Evolutionary conservation across 129 eudicot genomes (phyloP).

Genomic region (Apium graveolens): DNA sequence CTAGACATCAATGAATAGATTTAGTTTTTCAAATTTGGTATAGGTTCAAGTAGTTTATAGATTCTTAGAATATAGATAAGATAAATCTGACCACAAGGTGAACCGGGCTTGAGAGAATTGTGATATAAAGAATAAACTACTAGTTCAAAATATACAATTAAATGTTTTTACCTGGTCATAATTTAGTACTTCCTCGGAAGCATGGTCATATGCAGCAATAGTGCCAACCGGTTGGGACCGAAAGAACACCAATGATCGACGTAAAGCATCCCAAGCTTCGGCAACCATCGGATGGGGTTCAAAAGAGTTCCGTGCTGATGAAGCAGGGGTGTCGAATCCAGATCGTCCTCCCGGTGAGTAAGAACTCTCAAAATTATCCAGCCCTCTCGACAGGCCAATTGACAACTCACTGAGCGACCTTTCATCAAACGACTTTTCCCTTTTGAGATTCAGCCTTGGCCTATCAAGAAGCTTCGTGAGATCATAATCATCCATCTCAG

Average conservation of each 20-base stretch:
- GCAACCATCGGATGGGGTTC: conserved; percentile 98
- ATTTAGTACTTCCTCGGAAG: conserved; percentile 90
- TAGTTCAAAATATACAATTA: neutral
- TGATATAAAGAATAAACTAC: neutral
- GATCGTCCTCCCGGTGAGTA: conserved; percentile 94
- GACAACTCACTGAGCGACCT: conserved; percentile 95
- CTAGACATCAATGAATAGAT: neutral
- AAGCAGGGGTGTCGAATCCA: conserved; percentile 72
- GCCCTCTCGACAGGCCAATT: conserved; percentile 59
- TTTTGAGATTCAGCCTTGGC: conserved; percentile 64
- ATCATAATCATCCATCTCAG: conserved; percentile 85
- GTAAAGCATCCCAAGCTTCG: conserved; percentile 95
- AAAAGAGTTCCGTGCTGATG: conserved; percentile 77
- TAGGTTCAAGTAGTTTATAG: neutral
- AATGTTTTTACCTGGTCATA: conserved; percentile 76
- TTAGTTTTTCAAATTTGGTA: neutral
- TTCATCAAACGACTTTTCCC: conserved; percentile 91
- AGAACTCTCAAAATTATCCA: conserved; percentile 59
- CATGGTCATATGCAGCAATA: conserved; percentile 94
- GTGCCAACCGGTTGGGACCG: conserved; percentile 96
- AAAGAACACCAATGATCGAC: conserved; percentile 74
- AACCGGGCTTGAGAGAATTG: neutral
- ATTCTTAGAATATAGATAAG: neutral
- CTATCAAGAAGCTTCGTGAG: conserved; percentile 72
- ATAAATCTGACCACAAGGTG: neutral